These are phyloP conservation scores for Trametes punicea DNA, from an alignment of 768 basidiomycete genomes.

Conservation along the genomic window DNA sequence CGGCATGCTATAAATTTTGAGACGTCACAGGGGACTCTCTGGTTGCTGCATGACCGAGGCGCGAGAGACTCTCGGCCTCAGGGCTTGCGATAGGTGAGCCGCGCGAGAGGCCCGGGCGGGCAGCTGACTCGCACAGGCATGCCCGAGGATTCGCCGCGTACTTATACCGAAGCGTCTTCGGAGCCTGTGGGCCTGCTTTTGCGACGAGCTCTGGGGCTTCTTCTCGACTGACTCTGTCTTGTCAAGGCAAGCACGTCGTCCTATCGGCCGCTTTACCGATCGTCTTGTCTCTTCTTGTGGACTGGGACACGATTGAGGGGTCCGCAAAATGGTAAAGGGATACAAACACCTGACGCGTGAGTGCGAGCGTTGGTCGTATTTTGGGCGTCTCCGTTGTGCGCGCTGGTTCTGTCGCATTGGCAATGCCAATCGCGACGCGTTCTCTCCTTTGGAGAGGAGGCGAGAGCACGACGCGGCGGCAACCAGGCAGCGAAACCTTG, in stretches of 20 bases:
- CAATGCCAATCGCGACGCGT: too few species aligned
- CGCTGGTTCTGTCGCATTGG: neutral
- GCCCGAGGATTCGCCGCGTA: constrained; percentile 12
- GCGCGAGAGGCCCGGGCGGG: neutral
- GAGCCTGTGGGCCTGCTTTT: neutral
- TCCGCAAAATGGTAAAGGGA: constrained; percentile 23
- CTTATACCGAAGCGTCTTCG: constrained; percentile 14
- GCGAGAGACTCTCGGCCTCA: neutral
- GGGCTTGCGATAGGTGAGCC: neutral
- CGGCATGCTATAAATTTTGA: neutral
- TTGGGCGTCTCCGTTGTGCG: too few species aligned
- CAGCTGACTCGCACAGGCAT: constrained; percentile 1
- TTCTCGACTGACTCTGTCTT: too few species aligned
- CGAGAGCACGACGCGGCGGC: too few species aligned
- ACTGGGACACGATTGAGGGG: neutral
- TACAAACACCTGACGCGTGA: constrained; percentile 40
- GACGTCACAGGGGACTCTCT: neutral
- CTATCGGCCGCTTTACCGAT: neutral
- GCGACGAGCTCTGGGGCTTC: neutral
- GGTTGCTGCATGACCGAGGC: neutral
- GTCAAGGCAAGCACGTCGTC: neutral
- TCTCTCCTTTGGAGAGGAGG: too few species aligned
- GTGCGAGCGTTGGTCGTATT: constrained; percentile 1
- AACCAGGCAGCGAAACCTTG: too few species aligned
- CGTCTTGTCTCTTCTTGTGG: neutral